Evolutionary conservation across 1,284 basidiomycete species (phyloP).

Genomic region (Grifola frondosa): DNA sequence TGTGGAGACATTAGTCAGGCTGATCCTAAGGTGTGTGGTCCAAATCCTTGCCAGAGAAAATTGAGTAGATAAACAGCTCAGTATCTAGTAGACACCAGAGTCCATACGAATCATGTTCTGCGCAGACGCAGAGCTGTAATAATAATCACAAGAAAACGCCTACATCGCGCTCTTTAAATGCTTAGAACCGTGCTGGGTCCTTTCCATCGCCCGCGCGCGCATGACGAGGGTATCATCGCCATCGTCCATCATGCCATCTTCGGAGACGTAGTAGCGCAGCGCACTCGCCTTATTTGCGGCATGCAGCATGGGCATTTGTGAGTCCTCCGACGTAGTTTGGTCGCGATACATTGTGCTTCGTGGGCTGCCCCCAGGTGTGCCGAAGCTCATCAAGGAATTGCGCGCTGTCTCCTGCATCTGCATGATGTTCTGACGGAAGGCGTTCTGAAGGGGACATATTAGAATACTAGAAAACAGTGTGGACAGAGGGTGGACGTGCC

Average conservation of each 20-base stretch:
- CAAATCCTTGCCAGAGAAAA: too few relatives aligned
- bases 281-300: conserved; percentile 51
- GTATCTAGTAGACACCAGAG: background rate
- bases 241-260: conserved; percentile 41
- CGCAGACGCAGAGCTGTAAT: background rate
- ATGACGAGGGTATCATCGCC: conserved; percentile 28
- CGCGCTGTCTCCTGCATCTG: conserved; percentile 74
- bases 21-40: too few relatives aligned
- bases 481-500: conserved; percentile 37
- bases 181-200: conserved; percentile 21
- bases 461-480: background rate
- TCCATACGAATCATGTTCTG: background rate
- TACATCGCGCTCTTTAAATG: background rate
- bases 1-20: background rate
- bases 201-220: conserved; percentile 15
- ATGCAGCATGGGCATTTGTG: conserved; percentile 52
- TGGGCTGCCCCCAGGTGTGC: conserved; percentile 42
- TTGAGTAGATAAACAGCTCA: background rate
- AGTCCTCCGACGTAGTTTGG: conserved; percentile 50
- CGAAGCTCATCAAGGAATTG: conserved; percentile 52
- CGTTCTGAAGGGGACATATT: conserved; percentile 49
- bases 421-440: conserved; percentile 74
- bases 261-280: conserved; percentile 52
- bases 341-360: conserved; percentile 49
- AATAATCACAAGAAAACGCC: background rate